Evolutionary conservation across 345 rosid species (phyloP), one percentile per base, ranked within the genome.

Genomic region (Populus davidiana): DNA sequence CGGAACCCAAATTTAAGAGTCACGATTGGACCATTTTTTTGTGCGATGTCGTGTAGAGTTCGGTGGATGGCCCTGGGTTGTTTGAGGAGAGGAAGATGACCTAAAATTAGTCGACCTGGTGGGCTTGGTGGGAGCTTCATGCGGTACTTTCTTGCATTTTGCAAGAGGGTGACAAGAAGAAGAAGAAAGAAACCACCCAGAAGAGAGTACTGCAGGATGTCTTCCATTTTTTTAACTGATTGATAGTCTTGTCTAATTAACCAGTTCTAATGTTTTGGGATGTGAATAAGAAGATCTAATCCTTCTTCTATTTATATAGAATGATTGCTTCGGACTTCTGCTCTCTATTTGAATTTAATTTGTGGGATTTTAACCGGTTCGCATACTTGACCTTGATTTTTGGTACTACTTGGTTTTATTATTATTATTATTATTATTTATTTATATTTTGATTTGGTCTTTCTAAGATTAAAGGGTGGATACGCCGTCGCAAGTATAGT

Each of bases 1-100:
- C 85, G 82, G 66, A 80, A 74, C 5, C 89, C 90, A 8, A 90
- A 67, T n/a, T 63, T 77, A 76, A 90, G 89, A 36, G 78, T 81
- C 61, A 80, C 65, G 65, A 86, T 66, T 0, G 82, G 86, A 25
- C 88, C 91, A 21, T 88, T 81, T 5, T 80, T 76, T n/a, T 80
- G 71, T 6, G 89, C 83, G 35, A 89, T 86, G 4, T 68, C 56
- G 23, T 72, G 75, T 39, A 88, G 73, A 7, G 78, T 41, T 5
- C 73, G 78, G 62, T 79, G 82, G 17, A 79, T 56, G 62, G 62
- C 62, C 62, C 21, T 10, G 5, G 82, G 82, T 6, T 12, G 62
- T 69, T 79, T 74, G 7, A 79, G 69, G 25, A 67, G 69, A 61
- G 35, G 70, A 69, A 79, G 82, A 36, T 79, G 82, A 23, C 82